Conservation (phyloP, 1,284 basidiomycete genomes). For the Cutaneotrichosporon daszewskae region DNA sequence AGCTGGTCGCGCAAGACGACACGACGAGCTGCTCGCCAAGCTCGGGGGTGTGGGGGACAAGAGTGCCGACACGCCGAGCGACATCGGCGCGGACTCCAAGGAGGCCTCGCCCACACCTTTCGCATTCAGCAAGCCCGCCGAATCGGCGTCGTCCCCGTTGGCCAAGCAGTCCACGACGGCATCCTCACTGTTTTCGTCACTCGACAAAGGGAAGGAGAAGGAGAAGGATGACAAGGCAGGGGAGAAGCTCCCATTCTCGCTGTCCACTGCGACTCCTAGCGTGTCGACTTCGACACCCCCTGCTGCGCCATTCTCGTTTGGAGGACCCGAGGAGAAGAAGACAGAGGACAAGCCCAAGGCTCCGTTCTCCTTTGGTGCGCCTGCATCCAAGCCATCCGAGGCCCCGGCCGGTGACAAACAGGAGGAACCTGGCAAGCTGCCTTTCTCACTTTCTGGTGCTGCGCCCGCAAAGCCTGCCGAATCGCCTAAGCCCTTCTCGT, state of each 20-base stretch:
- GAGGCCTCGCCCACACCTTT: not conserved
- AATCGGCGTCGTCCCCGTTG: not conserved
- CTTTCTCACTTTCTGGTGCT: no score
- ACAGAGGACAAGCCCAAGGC: slow-evolving; percentile 2
- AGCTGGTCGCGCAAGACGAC: slow-evolving; percentile 10
- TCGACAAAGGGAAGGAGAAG: not conserved
- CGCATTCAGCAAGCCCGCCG: not conserved
- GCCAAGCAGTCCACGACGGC: not conserved
- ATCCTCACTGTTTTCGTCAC: not conserved
- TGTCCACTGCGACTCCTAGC: no score
- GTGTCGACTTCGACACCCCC: no score
- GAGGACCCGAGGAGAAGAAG: not conserved
- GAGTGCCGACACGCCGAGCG: not conserved
- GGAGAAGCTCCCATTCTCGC: no score
- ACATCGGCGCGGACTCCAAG: not conserved
- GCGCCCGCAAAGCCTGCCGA: not conserved
- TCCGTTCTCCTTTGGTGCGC: slow-evolving; percentile 3
- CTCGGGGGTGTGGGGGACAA: slow-evolving; percentile 1
- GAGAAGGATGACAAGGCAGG: no score
- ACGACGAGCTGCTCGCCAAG: slow-evolving; percentile 18
- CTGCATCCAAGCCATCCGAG: not conserved
- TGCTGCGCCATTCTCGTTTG: slow-evolving; percentile 3
- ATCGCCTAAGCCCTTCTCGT: not conserved
- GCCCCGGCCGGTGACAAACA: no score
- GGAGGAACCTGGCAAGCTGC: no score